These are phyloP conservation scores for Sporothrix phasma DNA, from an alignment of 2,329 filamentous ascomycete species.

Conservation along the genomic window DNA sequence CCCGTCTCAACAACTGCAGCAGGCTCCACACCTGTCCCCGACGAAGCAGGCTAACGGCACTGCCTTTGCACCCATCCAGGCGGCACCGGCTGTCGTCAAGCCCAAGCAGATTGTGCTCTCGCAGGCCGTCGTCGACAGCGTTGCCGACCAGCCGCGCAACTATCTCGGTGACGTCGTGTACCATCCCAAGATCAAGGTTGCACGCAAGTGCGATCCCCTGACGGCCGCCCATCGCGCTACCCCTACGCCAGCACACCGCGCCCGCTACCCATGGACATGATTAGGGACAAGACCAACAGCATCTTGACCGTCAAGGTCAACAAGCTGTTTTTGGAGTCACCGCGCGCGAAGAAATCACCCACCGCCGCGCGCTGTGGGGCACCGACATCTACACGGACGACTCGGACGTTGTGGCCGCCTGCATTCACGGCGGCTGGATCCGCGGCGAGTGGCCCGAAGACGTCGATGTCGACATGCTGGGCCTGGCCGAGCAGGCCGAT, in stretches of 20 bases:
- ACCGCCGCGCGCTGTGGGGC: constrained; percentile 76
- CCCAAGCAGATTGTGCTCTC: constrained; percentile 58
- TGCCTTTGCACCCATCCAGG: neutral
- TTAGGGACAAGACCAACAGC: constrained; percentile 72
- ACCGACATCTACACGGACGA: constrained; percentile 94
- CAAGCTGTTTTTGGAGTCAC: constrained; percentile 61
- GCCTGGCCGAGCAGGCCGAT: constrained; percentile 35
- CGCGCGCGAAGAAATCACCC: constrained; percentile 74
- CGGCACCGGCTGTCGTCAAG: constrained; percentile 28
- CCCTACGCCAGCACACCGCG: constrained; percentile 46
- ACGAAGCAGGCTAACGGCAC: neutral
- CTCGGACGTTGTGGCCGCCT: constrained; percentile 83
- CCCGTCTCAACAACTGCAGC: constrained; percentile 14
- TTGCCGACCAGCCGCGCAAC: constrained; percentile 59
- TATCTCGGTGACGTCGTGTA: constrained; percentile 84
- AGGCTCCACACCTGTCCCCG: neutral
- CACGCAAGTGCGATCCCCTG: constrained; percentile 40
- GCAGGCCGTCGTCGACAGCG: constrained; percentile 59
- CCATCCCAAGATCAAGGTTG: constrained; percentile 51
- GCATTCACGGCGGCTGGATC: constrained; percentile 89
- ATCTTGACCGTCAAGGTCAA: constrained; percentile 83
- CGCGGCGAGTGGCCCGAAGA: constrained; percentile 77
- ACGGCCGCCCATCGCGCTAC: constrained; percentile 32
- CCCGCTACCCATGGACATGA: constrained; percentile 64
- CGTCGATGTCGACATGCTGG: constrained; percentile 59